phyloP scores from a whole-genome alignment of 495 filamentous ascomycete genomes.

The Penicillium nucicola region DNA sequence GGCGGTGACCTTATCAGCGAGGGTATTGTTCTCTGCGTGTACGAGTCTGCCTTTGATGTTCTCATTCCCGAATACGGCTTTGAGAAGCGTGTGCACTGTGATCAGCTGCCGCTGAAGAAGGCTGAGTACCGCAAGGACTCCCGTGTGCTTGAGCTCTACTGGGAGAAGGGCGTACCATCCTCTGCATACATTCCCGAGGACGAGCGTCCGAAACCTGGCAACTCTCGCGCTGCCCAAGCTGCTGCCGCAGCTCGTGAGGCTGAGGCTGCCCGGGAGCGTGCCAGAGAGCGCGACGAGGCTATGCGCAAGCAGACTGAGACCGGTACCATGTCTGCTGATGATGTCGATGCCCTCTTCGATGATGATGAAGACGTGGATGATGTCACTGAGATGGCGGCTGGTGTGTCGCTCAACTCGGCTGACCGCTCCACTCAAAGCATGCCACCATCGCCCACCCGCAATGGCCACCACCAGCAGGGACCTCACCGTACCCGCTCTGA shows the following conservation, averaged over 20 bases:
- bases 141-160: slow-evolving; percentile 91
- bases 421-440: slow-evolving; percentile 94
- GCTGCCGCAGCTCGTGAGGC: slow-evolving; percentile 73
- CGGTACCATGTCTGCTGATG: slow-evolving; percentile 83
- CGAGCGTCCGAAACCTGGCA: slow-evolving; percentile 78
- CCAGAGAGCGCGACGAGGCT: slow-evolving; percentile 80
- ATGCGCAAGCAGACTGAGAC: slow-evolving; percentile 90
- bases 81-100: slow-evolving; percentile 98
- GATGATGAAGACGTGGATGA: slow-evolving; percentile 92
- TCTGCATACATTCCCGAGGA: slow-evolving; percentile 96
- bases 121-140: slow-evolving; percentile 96
- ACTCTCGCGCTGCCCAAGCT: slow-evolving; percentile 61
- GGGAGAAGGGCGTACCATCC: slow-evolving; percentile 98
- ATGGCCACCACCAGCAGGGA: slow-evolving; percentile 62
- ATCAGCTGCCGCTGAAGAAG: slow-evolving; percentile 97
- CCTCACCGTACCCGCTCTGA: slow-evolving; percentile 91
- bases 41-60: slow-evolving; percentile 98
- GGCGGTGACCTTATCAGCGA: slow-evolving; percentile 94
- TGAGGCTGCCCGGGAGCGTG: slow-evolving; percentile 73
- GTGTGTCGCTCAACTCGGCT: slow-evolving; percentile 71
- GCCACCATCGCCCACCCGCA: slow-evolving; percentile 84
- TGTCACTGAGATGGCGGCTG: slow-evolving; percentile 76
- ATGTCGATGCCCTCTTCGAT: slow-evolving; percentile 86
- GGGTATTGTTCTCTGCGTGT: slow-evolving; percentile 94
- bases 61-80: slow-evolving; percentile 98